Percentiles rank a stretch among this genome's conserved stretches.
phyloP scores from a whole-genome alignment of 768 basidiomycete genomes.

The Trametes cubensis region DNA sequence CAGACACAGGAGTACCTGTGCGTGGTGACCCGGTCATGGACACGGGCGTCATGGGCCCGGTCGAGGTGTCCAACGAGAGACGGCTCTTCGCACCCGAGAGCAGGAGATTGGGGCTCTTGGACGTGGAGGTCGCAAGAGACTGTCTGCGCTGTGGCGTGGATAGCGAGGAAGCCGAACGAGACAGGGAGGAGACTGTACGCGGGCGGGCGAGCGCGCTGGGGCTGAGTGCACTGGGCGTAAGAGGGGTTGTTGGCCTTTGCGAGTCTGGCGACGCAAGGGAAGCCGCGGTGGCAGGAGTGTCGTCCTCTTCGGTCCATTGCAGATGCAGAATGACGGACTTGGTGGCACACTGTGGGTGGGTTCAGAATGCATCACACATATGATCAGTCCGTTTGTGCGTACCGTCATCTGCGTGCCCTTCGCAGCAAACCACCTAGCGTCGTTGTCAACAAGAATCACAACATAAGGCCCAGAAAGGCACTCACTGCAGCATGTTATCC shows the following conservation, averaged over 20 bases:
- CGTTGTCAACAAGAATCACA: background rate
- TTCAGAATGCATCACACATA: background rate
- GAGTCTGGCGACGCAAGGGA: constrained; percentile 26
- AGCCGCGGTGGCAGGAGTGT: constrained; percentile 21
- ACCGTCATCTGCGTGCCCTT: constrained; percentile 92
- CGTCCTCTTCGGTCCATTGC: constrained; percentile 80
- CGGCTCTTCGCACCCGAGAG: constrained; percentile 39
- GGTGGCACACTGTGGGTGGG: constrained; percentile 70
- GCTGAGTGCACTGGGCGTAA: constrained; percentile 26
- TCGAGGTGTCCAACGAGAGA: constrained; percentile 43
- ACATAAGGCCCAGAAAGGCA: constrained; percentile 15
- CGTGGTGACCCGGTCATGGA: constrained; percentile 38
- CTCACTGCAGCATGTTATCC: constrained; percentile 85
- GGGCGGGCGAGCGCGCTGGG: constrained; percentile 32
- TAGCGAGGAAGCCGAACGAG: constrained; percentile 54
- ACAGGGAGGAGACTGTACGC: constrained; percentile 53
- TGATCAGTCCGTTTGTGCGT: constrained; percentile 27
- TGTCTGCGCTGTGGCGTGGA: constrained; percentile 46
- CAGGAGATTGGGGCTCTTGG: constrained; percentile 41
- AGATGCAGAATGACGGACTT: constrained; percentile 85
- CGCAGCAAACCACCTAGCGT: constrained; percentile 80
- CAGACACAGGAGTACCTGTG: constrained; percentile 37
- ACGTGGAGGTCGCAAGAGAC: constrained; percentile 30
- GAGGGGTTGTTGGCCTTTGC: constrained; percentile 25
- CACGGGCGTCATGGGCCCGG: constrained; percentile 50